These are phyloP conservation scores for Heritiera littoralis DNA, from an alignment of 345 rosid species.

Conservation along the genomic window DNA sequence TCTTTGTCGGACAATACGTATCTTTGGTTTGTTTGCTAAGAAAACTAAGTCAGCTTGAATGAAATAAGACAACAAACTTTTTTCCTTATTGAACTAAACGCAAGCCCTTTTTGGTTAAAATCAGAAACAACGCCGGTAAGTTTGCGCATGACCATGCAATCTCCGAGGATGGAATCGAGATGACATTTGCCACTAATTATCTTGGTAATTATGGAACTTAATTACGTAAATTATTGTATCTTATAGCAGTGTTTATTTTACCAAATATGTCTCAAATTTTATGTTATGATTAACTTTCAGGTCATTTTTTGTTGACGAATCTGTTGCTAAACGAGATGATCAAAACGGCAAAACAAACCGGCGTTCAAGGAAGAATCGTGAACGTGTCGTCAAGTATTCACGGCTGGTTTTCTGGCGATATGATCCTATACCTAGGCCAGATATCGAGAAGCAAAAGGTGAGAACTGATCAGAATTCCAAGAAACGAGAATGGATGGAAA, in stretches of 20 bases:
- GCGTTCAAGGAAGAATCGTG: slow-evolving; percentile 80
- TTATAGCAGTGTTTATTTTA: not conserved
- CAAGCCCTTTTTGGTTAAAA: slow-evolving; percentile 19
- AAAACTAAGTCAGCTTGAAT: slow-evolving; percentile 6
- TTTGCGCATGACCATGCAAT: slow-evolving; percentile 86
- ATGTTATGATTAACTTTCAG: slow-evolving; percentile 34
- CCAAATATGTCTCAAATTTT: slow-evolving; percentile 7
- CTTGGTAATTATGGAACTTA: slow-evolving; percentile 48
- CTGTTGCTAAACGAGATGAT: slow-evolving; percentile 66
- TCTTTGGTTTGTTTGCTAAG: slow-evolving; percentile 32
- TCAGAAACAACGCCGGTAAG: slow-evolving; percentile 94
- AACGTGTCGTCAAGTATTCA: slow-evolving; percentile 87
- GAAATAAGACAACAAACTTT: not conserved
- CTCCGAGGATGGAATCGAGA: slow-evolving; percentile 96
- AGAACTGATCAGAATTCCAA: not conserved
- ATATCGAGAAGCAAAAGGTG: slow-evolving; percentile 74
- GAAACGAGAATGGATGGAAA: not conserved
- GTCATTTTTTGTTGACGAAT: slow-evolving; percentile 86
- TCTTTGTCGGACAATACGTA: not conserved
- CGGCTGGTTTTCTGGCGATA: slow-evolving; percentile 85
- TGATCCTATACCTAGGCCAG: slow-evolving; percentile 60
- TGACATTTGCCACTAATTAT: slow-evolving; percentile 96
- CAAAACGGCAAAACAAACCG: slow-evolving; percentile 64
- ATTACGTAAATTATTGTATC: not conserved
- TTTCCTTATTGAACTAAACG: slow-evolving; percentile 7